These are phyloP conservation scores for Orobanche coerulescens DNA, from an alignment of 257 asterid species.

Conservation along the genomic window DNA sequence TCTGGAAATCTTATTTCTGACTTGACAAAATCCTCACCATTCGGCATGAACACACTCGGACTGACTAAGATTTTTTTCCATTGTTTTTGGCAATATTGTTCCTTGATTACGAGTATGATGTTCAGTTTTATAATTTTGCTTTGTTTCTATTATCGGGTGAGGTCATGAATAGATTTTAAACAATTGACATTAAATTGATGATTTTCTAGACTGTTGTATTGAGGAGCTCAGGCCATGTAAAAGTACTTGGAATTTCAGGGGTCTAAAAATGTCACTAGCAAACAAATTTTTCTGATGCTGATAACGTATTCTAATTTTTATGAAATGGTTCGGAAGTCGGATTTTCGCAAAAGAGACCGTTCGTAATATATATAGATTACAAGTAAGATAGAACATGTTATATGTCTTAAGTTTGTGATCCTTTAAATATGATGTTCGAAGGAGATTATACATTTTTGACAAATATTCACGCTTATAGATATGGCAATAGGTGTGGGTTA, in stretches of 20 bases:
- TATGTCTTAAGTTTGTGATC: too few relatives aligned
- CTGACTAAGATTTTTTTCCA: not conserved
- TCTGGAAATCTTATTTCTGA: not conserved
- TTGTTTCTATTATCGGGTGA: too few relatives aligned
- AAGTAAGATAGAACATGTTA: too few relatives aligned
- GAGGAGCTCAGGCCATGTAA: not conserved
- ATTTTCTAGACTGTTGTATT: conserved; percentile 5
- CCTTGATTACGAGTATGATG: too few relatives aligned
- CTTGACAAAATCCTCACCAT: not conserved
- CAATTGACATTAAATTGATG: not conserved
- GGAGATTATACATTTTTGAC: not conserved
- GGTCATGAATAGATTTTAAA: too few relatives aligned
- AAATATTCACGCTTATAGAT: not conserved
- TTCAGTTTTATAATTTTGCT: too few relatives aligned
- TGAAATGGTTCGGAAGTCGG: not conserved
- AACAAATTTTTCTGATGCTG: not conserved
- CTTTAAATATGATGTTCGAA: not conserved
- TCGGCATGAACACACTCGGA: not conserved
- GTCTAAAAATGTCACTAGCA: not conserved
- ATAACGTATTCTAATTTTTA: not conserved
- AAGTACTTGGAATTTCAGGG: not conserved
- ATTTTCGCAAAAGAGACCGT: not conserved
- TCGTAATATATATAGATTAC: too few relatives aligned
- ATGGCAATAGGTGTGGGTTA: conserved; percentile 3
- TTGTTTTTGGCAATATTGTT: not conserved